Base-by-base conservation (phyloP, 768 basidiomycete species). In the Agaricus bisporus region DNA sequence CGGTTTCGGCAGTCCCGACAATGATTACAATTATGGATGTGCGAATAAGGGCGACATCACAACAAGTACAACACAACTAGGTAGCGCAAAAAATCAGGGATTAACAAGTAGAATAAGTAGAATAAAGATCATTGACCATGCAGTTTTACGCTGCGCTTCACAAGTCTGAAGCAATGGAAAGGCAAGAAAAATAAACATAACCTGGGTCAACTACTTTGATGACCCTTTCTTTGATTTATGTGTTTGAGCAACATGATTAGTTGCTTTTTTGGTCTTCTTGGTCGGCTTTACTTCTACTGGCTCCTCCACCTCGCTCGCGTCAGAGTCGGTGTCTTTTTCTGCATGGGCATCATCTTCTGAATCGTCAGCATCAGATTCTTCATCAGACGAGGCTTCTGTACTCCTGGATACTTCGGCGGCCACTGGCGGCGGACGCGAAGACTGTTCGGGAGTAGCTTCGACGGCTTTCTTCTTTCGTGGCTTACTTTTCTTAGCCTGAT, bases 331-430 rank as follows among this genome's bases (percentile, higher is more conserved):
- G 18, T 57, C 56, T 41, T 59, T 54, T 26, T 63, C 59, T 26
- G 41, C 60, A n/a, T 56, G 56, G 35, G 66, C 61, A n/a, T 69
- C 76, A 2, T 77, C 75, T 0, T 68, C 73, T 4, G 68, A 64
- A 4, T 71, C 70, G 11, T 65, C 67, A 12, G 61, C 68, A 0
- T 68, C 73, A 5, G 70, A 70, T 15, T 48, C 53, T 6, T 54
- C 53, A 0, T 71, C 66, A 11, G 63, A 63, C 1, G 67, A 65
- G 17, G 2, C 38, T 39, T 39, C 38, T 10, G 65, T 61, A 46
- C 66, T 66, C 17, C 66, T 63, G 0, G 67, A 61, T 1, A 57
- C 56, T 42, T 57, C 61, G n/a, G 67, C 66, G 8, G 60, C 58
- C 26, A 59, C 43, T 2, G 66, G 64, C n/a, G 64, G 65, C 7